Conservation (phyloP, 805 yeast species). For the Candida stauntonica region DNA sequence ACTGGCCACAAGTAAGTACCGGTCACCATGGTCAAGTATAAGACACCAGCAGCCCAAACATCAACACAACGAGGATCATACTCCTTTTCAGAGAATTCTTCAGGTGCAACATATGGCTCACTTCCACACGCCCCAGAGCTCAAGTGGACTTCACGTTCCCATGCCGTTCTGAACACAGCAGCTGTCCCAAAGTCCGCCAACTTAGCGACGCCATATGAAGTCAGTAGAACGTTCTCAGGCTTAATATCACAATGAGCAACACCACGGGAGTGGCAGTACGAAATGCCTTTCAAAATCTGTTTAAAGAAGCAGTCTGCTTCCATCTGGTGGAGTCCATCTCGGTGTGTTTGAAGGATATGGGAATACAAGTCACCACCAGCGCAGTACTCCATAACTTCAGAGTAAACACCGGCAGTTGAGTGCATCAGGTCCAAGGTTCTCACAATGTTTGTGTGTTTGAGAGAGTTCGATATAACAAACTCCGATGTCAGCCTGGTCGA, state of each 20-base stretch:
- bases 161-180: constrained; percentile 84
- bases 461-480: constrained; percentile 78
- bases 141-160: constrained; percentile 72
- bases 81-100: constrained; percentile 55
- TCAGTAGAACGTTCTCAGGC: constrained; percentile 78
- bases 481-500: constrained; percentile 89
- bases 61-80: constrained; percentile 82
- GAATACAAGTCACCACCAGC: constrained; percentile 80
- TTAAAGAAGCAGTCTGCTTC: constrained; percentile 91
- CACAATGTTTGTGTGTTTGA: constrained; percentile 71
- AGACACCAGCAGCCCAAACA: constrained; percentile 84
- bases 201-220: constrained; percentile 60
- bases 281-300: constrained; percentile 76
- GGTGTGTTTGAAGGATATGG: constrained; percentile 46
- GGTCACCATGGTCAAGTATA: constrained; percentile 73
- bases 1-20: constrained; percentile 88
- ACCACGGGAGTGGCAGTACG: constrained; percentile 85
- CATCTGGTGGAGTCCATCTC: constrained; percentile 47
- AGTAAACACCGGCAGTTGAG: constrained; percentile 64
- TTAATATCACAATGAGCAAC: constrained; percentile 92
- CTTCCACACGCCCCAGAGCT: constrained; percentile 81
- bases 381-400: constrained; percentile 94
- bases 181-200: constrained; percentile 89
- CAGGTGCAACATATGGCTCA: constrained; percentile 91
- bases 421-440: constrained; percentile 78